phyloP scores from a whole-genome alignment of 83 land plant genomes.

The Larix sibirica region DNA sequence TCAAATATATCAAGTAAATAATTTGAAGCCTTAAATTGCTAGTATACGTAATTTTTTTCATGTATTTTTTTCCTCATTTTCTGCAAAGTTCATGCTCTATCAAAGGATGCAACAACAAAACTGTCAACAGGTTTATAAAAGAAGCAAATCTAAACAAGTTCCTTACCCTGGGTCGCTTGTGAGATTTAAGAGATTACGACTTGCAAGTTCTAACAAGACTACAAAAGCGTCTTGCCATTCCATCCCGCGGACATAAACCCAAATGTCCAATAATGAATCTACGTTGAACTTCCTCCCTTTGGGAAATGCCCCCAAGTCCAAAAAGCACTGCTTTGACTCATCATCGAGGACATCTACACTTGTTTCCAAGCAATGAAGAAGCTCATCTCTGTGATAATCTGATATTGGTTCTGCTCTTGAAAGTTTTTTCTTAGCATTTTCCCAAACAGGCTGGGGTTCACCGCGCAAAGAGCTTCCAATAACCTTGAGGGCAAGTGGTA shows the following conservation, averaged over 20 bases:
- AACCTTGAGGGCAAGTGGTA: conserved; percentile 68
- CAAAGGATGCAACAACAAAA: background rate
- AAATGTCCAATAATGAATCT: conserved; percentile 50
- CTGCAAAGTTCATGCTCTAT: background rate
- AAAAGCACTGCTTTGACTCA: conserved; percentile 52
- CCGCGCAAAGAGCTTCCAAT: conserved; percentile 50
- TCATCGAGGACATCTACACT: conserved; percentile 34
- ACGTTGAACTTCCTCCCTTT: conserved; percentile 61
- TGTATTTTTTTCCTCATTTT: background rate
- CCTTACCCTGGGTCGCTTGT: conserved; percentile 29
- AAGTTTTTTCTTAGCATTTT: conserved; percentile 43
- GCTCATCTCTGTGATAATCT: conserved; percentile 28
- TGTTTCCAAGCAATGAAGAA: conserved; percentile 45
- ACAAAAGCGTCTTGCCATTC: conserved; percentile 61
- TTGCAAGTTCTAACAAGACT: conserved; percentile 46
- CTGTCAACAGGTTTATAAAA: no score
- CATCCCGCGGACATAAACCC: conserved; percentile 52
- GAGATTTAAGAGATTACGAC: conserved; percentile 51
- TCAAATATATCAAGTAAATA: background rate
- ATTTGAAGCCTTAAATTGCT: background rate
- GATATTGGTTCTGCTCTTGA: conserved; percentile 37
- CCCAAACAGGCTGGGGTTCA: conserved; percentile 37
- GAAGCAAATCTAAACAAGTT: no score
- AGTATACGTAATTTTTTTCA: no score
- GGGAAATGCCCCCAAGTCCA: conserved; percentile 65